Evolutionary conservation across 495 filamentous ascomycete species (phyloP), one percentile per base, ranked within the genome.

Genomic region (Chaetomidium leptoderma): DNA sequence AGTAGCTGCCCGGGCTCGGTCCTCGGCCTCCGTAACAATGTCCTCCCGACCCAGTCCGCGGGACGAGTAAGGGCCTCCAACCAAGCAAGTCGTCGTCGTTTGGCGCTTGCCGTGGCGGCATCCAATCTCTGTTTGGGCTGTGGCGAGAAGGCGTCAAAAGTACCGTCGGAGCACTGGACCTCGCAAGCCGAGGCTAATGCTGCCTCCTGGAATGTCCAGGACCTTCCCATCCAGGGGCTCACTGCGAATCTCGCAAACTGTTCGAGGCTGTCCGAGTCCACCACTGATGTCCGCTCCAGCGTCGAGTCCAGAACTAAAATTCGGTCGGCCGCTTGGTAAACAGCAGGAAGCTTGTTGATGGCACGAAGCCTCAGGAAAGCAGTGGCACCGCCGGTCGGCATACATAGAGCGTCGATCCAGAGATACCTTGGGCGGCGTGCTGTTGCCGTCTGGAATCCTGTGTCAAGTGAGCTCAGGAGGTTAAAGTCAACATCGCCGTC

Each of bases 321-420:
- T 6, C 59, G 39, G 19, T 66, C 64, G 3, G 62, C 64, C 0
- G 62, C 56, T n/a, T 63, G 47, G 19, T 61, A 62, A 5, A 66
- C 62, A 4, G 64, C 64, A 1, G 58, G 58, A 0, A 64, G 23
- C 24, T 59, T 64, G 55, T 64, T 66, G 42, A 66, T 59, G 24
- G 64, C 64, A 14, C 52, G 54, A 16, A 59, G 43, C 26, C 64
- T 39, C 3, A 53, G 27, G 27, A 59, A 53, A 1, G 49, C 53
- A 14, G 27, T 39, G 0, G 53, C 23, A 3, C 47, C 56, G 13
- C 33, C 59, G 0, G 53, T 53, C 10, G 64, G 64, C 53, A 66
- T 64, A 8, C 64, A 66, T 10, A 66, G 32, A 10, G 59, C 62
- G 19, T 66, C 64, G 13, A 66, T 63, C 64, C 64, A 66, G 27